Evolutionary conservation across 106 monocot genomes (phyloP), one percentile per base, ranked within the genome.

Genomic region (Acorus gramineus): DNA sequence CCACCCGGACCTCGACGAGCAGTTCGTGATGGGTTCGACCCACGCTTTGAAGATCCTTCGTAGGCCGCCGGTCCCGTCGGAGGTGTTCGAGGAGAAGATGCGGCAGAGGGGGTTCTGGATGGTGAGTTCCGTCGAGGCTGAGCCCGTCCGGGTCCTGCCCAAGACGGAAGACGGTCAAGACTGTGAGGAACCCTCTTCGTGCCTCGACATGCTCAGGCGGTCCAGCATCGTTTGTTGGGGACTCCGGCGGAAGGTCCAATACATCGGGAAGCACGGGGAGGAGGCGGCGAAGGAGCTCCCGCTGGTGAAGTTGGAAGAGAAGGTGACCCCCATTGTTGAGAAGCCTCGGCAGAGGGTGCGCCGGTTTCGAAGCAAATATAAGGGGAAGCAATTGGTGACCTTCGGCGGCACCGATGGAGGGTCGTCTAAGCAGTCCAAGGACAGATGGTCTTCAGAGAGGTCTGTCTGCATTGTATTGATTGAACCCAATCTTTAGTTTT

Each of bases 1-100:
- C 8, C 65, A 63, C 28, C 87, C 88, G 9, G 87, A 98, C 52
- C 78, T 98, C 42, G 98, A 98, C 63, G 98, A 98, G 81, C 75
- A 59, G 72, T 92, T 92, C 74, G 86, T 98, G 49, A 88, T 89
- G 85, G 81, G 92, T 57, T 66, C 73, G 49, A 89, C 81, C 63
- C 81, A 89, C n/a, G 87, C 92, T 2, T 46, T 45, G 12, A 74
- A 71, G 69, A 85, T 92, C 10, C 81, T 98, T 12, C 42, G 69
- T 7, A 56, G 81, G 4, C 49, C 45, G 50, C 71, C 89, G 7
- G 69, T 85, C 10, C 11, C 50, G 43, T n/a, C 67, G 7, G 72
- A 76, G 76, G 10, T 80, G 61, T 28, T 28, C 28, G 65, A 69
- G 5, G 72, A 49, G 11, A 63, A 77, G 64, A 81, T 56, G 66